phyloP scores from a whole-genome alignment of 305 asterid species.

The Petunia hybrid region DNA sequence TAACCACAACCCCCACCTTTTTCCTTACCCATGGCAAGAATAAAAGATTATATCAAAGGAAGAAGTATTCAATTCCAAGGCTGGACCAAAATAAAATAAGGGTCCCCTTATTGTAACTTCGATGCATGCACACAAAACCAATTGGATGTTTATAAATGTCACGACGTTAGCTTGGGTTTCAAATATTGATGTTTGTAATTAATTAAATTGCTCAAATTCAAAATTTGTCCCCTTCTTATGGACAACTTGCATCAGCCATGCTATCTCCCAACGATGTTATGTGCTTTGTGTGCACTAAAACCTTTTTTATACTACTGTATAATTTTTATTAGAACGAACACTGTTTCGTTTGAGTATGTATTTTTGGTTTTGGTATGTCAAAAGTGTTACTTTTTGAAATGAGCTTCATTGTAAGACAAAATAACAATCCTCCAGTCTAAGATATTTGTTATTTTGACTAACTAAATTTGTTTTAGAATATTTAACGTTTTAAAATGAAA shows the following conservation, averaged over 20 bases:
- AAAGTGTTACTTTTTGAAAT: not conserved
- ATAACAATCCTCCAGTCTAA: not conserved
- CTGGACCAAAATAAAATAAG: slow-evolving; percentile 49
- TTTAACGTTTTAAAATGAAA: too few species aligned
- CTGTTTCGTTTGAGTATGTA: too few species aligned
- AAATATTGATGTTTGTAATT: slow-evolving; percentile 27
- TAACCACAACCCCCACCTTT: not conserved
- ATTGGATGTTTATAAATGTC: slow-evolving; percentile 51
- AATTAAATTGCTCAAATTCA: slow-evolving; percentile 37
- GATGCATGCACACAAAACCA: slow-evolving; percentile 58
- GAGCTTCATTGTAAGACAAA: not conserved
- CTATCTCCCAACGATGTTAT: not conserved
- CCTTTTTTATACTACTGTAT: too few species aligned
- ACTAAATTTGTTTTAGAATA: too few species aligned
- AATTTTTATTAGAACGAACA: too few species aligned
- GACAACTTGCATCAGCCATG: slow-evolving; percentile 47
- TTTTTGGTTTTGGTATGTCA: not conserved
- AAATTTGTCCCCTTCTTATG: slow-evolving; percentile 52
- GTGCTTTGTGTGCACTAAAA: slow-evolving; percentile 7
- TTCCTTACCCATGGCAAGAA: not conserved
- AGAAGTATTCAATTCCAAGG: slow-evolving; percentile 49
- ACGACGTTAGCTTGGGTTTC: slow-evolving; percentile 42
- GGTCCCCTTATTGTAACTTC: slow-evolving; percentile 43
- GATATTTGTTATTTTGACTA: too few species aligned
- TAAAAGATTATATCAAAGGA: not conserved